phyloP scores from a whole-genome alignment of 306 rosid species.

The Senna siamea region DNA sequence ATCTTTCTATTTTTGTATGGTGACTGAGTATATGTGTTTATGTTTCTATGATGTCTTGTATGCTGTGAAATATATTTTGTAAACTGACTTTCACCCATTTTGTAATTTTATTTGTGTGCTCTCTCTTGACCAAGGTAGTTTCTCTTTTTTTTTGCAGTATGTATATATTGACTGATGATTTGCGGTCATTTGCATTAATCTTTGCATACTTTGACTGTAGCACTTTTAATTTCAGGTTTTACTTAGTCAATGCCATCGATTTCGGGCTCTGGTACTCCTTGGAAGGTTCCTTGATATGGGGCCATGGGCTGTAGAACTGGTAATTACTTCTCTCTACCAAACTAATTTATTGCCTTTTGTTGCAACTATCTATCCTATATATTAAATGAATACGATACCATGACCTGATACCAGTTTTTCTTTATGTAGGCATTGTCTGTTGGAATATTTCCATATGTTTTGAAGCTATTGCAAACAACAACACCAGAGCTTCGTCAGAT shows the following conservation, averaged over 20 bases:
- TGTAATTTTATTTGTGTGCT: slow-evolving; percentile 1
- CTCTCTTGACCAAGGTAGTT: slow-evolving; percentile 1
- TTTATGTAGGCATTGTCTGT: slow-evolving; percentile 84
- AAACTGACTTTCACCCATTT: neutral
- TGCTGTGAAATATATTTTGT: slow-evolving; percentile 12
- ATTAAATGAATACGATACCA: slow-evolving; percentile 9
- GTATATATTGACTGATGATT: slow-evolving; percentile 16
- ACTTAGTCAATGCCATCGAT: slow-evolving; percentile 92
- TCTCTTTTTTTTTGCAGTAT: neutral
- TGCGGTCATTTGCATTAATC: slow-evolving; percentile 20
- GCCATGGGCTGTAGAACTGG: slow-evolving; percentile 99
- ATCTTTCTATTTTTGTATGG: slow-evolving; percentile 20
- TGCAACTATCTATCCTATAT: slow-evolving; percentile 23
- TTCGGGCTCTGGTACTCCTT: slow-evolving; percentile 89
- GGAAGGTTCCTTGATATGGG: slow-evolving; percentile 99
- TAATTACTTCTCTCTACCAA: slow-evolving; percentile 35
- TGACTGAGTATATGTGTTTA: neutral
- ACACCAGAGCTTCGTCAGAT: slow-evolving; percentile 93
- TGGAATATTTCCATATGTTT: slow-evolving; percentile 97
- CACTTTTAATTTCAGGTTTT: slow-evolving; percentile 70
- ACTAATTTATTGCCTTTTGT: slow-evolving; percentile 24
- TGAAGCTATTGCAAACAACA: slow-evolving; percentile 92
- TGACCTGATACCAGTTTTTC: slow-evolving; percentile 26
- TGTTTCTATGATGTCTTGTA: slow-evolving; percentile 18
- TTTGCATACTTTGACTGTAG: slow-evolving; percentile 35